Conservation (phyloP, 768 basidiomycete genomes). For the Termitomyces sp. region DNA sequence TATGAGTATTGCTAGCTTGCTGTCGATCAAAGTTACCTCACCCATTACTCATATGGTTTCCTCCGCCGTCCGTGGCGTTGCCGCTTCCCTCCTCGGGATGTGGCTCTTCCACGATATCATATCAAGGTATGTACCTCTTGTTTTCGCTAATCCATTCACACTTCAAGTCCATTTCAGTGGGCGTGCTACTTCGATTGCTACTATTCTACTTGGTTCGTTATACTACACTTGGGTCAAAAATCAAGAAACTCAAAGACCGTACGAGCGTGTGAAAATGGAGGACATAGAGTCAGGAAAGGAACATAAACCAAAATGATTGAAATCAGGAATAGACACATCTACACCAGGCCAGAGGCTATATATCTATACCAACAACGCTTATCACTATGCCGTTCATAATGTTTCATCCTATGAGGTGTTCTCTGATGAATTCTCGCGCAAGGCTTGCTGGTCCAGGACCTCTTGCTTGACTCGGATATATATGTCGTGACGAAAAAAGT, state of each 20-base stretch:
- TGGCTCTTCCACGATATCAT: constrained; percentile 81
- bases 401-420: constrained; percentile 3
- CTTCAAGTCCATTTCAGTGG: constrained; percentile 41
- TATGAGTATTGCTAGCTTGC: constrained; percentile 88
- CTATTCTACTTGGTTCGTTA: constrained; percentile 77
- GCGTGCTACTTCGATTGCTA: constrained; percentile 73
- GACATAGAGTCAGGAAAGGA: constrained; percentile 53
- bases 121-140: constrained; percentile 50
- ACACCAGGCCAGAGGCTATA: not conserved
- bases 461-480: constrained; percentile 18
- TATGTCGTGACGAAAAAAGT: constrained; percentile 41
- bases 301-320: constrained; percentile 14
- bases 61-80: constrained; percentile 91
- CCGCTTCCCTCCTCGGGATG: constrained; percentile 79
- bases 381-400: constrained; percentile 3
- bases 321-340: not conserved
- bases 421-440: constrained; percentile 31
- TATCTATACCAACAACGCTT: constrained; percentile 7
- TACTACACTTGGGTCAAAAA: constrained; percentile 91
- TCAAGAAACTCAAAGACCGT: constrained; percentile 51
- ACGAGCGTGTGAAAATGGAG: constrained; percentile 62
- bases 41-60: constrained; percentile 98
- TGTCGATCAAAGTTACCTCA: constrained; percentile 96
- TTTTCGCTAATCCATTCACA: not conserved
- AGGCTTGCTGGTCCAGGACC: constrained; percentile 29